Evolutionary conservation across 202 grass and related monocot species (phyloP), one percentile per base, ranked within the genome.

Genomic region (Panicum hallii): DNA sequence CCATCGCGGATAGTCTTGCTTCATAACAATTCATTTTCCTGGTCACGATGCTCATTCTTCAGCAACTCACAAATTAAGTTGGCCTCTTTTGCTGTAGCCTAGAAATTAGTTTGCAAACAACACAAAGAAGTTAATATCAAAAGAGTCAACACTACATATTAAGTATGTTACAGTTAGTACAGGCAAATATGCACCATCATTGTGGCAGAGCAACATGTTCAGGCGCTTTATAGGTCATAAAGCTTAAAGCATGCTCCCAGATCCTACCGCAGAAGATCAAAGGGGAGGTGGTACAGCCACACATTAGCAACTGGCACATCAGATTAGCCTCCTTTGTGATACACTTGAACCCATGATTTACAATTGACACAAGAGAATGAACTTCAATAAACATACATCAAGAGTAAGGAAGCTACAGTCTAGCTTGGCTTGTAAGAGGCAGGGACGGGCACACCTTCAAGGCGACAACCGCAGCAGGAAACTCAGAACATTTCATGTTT

Each of bases 261-360:
- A 41, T 42, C 7, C 8, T 42, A 67, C 38, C 16, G 16, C 36
- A 41, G 32, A 40, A 17, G 34, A 36, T 40, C 34, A 66, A 40
- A 40, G 13, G 2, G 4, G 15, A 38, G 63, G 32, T 4, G 6
- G 34, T 66, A 66, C 7, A 8, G 14, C 63, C 36, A 67, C 16
- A 20, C 14, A 67, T 67, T 16, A 67, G 15, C 6, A 15, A 42
- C 36, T 67, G 16, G 8, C 64, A 67, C 64, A 67, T 67, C 63
- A 67, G 63, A 67, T 67, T 15, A 67, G 34, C 63, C 63, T 64
- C 62, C 62, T 14, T 16, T 30, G 15, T 42, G 38, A 67, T 20
- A n/a, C 64, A 67, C 64, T 42, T 67, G 64, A 67, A 67, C 40
- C 64, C 64, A 32, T 67, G 38, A 42, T 67, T 67, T 20, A 20